phyloP scores from a whole-genome alignment of 805 yeast genomes.

The Kodamaea nitidulidarum region DNA sequence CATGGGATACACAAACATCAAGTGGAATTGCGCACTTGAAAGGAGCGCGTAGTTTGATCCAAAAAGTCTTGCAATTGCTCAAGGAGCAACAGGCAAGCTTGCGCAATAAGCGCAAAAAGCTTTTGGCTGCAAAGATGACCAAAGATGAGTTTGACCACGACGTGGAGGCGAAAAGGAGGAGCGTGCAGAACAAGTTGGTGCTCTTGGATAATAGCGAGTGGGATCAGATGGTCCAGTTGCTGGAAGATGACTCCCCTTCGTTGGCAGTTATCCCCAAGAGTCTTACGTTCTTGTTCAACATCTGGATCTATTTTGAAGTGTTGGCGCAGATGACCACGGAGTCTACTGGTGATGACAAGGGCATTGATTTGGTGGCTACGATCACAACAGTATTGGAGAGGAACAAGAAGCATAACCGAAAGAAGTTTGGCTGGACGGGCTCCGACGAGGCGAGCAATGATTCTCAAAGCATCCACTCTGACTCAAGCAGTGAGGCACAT shows the following conservation, averaged over 20 bases:
- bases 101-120: slow-evolving; percentile 11
- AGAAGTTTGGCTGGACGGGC: slow-evolving; percentile 1
- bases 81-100: slow-evolving; percentile 20
- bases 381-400: slow-evolving; percentile 32
- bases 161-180: slow-evolving; percentile 7
- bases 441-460: slow-evolving; percentile 1
- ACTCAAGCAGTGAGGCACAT: slow-evolving; percentile 17
- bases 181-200: slow-evolving; percentile 23
- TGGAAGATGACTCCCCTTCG: not conserved
- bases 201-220: slow-evolving; percentile 32
- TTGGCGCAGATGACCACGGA: slow-evolving; percentile 61
- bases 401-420: slow-evolving; percentile 10
- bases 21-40: slow-evolving; percentile 67
- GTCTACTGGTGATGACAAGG: slow-evolving; percentile 41
- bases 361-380: slow-evolving; percentile 39
- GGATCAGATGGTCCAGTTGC: slow-evolving; percentile 21
- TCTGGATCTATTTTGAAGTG: slow-evolving; percentile 68
- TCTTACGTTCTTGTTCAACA: slow-evolving; percentile 52
- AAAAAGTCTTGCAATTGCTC: slow-evolving; percentile 37
- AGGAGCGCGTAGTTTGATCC: slow-evolving; percentile 62
- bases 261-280: slow-evolving; percentile 32
- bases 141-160: slow-evolving; percentile 6
- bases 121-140: slow-evolving; percentile 10
- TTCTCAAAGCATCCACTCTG: slow-evolving; percentile 15
- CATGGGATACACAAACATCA: slow-evolving; percentile 65